Evolutionary conservation across 768 basidiomycete genomes (phyloP).

Genomic region (Suillus ampliporus): DNA sequence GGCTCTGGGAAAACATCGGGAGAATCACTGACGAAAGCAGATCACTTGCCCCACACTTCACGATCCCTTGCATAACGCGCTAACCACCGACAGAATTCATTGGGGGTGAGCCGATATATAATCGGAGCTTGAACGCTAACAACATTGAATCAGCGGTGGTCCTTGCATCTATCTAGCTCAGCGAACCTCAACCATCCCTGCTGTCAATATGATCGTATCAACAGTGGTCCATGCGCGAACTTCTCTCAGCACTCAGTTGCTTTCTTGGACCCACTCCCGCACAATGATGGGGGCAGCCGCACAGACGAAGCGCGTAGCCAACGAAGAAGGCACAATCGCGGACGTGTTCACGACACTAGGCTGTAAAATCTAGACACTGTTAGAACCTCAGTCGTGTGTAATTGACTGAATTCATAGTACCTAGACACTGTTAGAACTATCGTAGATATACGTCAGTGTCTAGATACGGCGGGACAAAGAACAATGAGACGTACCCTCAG

Average conservation of each 20-base stretch:
- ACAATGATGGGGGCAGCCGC: neutral
- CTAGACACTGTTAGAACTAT: neutral
- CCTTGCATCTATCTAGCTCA: neutral
- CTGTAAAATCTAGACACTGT: no score
- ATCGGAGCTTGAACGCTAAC: no score
- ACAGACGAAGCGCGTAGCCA: constrained; percentile 13
- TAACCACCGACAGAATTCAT: no score
- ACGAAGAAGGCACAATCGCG: constrained; percentile 47
- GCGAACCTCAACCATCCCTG: neutral
- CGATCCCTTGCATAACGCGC: no score
- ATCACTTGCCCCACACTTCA: no score
- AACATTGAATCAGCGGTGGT: neutral
- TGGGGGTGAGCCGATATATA: no score
- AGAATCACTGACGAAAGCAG: no score
- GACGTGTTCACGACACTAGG: constrained; percentile 53
- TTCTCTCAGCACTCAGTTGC: neutral
- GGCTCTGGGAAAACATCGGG: no score
- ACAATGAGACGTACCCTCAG: neutral
- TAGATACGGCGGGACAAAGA: neutral
- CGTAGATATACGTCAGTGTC: neutral
- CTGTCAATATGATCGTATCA: neutral
- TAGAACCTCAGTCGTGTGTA: no score
- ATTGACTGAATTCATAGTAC: no score
- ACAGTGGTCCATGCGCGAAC: neutral
- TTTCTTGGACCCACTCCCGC: neutral